phyloP scores from a whole-genome alignment of 768 basidiomycete species.

The Boletus rubropictus region DNA sequence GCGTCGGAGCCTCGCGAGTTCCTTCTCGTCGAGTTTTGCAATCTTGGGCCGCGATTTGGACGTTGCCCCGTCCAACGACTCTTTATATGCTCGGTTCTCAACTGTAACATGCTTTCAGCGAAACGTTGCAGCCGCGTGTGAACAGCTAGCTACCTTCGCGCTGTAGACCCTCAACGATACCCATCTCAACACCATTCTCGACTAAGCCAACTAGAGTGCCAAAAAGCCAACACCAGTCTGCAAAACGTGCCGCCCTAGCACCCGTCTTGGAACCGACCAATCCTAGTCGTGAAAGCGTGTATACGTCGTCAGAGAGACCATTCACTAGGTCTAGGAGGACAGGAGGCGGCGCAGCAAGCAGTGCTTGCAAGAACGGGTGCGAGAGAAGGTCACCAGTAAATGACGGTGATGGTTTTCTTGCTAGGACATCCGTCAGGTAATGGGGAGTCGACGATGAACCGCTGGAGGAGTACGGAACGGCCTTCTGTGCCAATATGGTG shows the following conservation, averaged over 20 bases:
- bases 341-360: conserved; percentile 77
- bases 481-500: conserved; percentile 63
- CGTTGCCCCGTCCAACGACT: conserved; percentile 67
- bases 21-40: conserved; percentile 60
- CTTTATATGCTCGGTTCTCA: conserved; percentile 64
- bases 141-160: conserved; percentile 47
- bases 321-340: conserved; percentile 74
- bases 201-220: conserved; percentile 75
- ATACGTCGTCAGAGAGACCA: conserved; percentile 71
- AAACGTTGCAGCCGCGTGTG: neutral
- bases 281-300: conserved; percentile 68
- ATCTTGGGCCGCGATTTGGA: conserved; percentile 59
- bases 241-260: conserved; percentile 63
- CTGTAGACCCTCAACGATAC: conserved; percentile 59
- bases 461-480: conserved; percentile 51
- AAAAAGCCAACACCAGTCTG: conserved; percentile 85
- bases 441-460: conserved; percentile 24
- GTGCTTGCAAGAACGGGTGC: conserved; percentile 64
- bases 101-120: conserved; percentile 37
- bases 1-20: conserved; percentile 58
- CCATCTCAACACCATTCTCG: conserved; percentile 76
- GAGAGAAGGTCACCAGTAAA: conserved; percentile 25
- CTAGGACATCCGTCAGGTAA: conserved; percentile 11
- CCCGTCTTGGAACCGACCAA: conserved; percentile 61
- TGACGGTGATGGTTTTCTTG: conserved; percentile 3